phyloP scores from a whole-genome alignment of 257 asterid species.

The Salvia miltiorrhiza region DNA sequence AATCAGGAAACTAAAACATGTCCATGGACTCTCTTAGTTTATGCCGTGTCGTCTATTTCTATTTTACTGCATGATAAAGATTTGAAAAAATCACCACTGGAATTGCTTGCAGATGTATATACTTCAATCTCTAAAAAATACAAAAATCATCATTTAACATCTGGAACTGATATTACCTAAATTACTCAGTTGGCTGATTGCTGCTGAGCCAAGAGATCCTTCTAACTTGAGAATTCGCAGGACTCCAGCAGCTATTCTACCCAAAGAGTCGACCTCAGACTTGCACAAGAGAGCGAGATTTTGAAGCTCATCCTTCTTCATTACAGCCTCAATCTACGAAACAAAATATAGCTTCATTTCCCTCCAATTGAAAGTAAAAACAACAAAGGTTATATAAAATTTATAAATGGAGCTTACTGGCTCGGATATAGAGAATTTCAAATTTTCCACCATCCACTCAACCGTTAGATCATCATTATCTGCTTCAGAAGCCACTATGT shows the following conservation, averaged over 20 bases:
- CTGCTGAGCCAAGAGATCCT: conserved; percentile 30
- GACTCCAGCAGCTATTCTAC: conserved; percentile 87
- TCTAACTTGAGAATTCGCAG: conserved; percentile 88
- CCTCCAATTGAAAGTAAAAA: conserved; percentile 14
- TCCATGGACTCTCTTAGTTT: neutral
- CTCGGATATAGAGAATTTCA: conserved; percentile 79
- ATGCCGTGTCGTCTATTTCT: neutral
- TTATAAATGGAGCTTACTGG: no score
- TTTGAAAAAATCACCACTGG: neutral
- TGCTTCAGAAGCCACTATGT: conserved; percentile 63
- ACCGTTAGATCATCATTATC: conserved; percentile 44
- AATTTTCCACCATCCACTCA: conserved; percentile 69
- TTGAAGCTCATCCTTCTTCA: conserved; percentile 85
- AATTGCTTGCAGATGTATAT: neutral
- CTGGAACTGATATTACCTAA: conserved; percentile 53
- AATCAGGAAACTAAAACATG: neutral
- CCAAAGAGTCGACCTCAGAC: conserved; percentile 87
- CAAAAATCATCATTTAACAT: neutral
- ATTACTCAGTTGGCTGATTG: conserved; percentile 69
- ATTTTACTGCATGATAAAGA: neutral
- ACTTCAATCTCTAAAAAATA: neutral
- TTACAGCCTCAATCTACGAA: conserved; percentile 76
- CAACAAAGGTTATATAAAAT: neutral
- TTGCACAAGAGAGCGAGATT: conserved; percentile 63
- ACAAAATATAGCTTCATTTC: conserved; percentile 5